These are phyloP conservation scores for Aspergillus felis DNA, from an alignment of 2,329 filamentous ascomycete species.

Conservation along the genomic window DNA sequence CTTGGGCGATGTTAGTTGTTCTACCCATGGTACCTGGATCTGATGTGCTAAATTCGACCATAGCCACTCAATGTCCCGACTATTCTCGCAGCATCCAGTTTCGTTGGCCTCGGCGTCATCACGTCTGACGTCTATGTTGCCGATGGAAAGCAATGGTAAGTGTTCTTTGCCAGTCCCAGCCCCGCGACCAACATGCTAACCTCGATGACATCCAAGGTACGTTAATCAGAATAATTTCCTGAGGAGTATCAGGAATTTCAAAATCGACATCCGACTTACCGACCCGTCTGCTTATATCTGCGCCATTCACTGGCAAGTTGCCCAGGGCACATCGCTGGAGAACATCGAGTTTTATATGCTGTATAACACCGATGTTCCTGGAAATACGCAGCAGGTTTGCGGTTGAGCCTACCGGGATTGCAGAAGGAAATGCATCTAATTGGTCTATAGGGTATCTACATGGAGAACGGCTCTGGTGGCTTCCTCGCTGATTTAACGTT, in stretches of 20 bases:
- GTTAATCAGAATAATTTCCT: conserved; percentile 21
- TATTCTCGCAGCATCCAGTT: conserved; percentile 18
- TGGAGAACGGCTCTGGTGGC: conserved; percentile 48
- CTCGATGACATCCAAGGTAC: too few species aligned
- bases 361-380: conserved; percentile 25
- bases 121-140: conserved; percentile 19
- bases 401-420: too few species aligned
- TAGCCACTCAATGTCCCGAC: conserved; percentile 13
- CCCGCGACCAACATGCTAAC: too few species aligned
- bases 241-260: conserved; percentile 19
- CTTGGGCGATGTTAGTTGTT: conserved; percentile 48
- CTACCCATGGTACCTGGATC: too few species aligned
- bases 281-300: conserved; percentile 28
- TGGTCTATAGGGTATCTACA: conserved; percentile 25
- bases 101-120: conserved; percentile 20
- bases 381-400: conserved; percentile 25
- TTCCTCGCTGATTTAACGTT: conserved; percentile 58
- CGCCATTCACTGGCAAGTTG: conserved; percentile 69
- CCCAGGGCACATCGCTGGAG: conserved; percentile 67
- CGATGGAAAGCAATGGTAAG: conserved; percentile 10
- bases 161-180: too few species aligned
- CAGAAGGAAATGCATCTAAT: too few species aligned
- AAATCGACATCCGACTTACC: conserved; percentile 17
- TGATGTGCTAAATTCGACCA: too few species aligned
- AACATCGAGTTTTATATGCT: conserved; percentile 71